Conservation (phyloP, 2,329 filamentous ascomycete genomes). For the Cytospora piceae region DNA sequence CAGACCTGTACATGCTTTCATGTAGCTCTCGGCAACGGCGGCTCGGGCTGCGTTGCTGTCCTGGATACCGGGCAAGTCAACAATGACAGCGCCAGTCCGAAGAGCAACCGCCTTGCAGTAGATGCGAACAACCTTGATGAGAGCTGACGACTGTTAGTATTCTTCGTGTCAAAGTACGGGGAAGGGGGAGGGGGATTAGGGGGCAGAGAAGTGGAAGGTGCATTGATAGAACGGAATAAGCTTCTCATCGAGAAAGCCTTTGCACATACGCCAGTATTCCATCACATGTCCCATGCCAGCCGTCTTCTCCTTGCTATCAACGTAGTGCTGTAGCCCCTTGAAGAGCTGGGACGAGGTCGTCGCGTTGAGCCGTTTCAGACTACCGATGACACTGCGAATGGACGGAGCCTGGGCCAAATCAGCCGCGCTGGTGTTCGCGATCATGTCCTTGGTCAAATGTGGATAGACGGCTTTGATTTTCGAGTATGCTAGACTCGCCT, state of each 20-base stretch:
- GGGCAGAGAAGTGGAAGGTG: neutral
- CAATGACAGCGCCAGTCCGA: constrained; percentile 42
- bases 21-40: constrained; percentile 60
- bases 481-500: constrained; percentile 50
- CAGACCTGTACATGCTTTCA: constrained; percentile 61
- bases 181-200: neutral
- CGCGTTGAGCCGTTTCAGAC: constrained; percentile 44
- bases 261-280: constrained; percentile 45
- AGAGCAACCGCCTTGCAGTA: constrained; percentile 42
- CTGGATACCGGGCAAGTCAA: constrained; percentile 60
- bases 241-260: neutral
- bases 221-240: too few species aligned
- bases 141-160: constrained; percentile 32
- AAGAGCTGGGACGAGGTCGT: constrained; percentile 48
- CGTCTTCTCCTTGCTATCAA: constrained; percentile 59
- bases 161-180: neutral
- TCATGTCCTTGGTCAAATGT: constrained; percentile 43
- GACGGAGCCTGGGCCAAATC: constrained; percentile 46
- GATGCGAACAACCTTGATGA: constrained; percentile 55
- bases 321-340: constrained; percentile 49
- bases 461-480: constrained; percentile 56
- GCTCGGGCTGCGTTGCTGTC: constrained; percentile 64
- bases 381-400: constrained; percentile 51
- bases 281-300: constrained; percentile 29
- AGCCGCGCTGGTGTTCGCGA: constrained; percentile 42